A percentile compares a stretch with the other conserved stretches of the same genome.
Evolutionary conservation across 441 rosid genomes (phyloP).

Genomic region (Mallotus repandus): DNA sequence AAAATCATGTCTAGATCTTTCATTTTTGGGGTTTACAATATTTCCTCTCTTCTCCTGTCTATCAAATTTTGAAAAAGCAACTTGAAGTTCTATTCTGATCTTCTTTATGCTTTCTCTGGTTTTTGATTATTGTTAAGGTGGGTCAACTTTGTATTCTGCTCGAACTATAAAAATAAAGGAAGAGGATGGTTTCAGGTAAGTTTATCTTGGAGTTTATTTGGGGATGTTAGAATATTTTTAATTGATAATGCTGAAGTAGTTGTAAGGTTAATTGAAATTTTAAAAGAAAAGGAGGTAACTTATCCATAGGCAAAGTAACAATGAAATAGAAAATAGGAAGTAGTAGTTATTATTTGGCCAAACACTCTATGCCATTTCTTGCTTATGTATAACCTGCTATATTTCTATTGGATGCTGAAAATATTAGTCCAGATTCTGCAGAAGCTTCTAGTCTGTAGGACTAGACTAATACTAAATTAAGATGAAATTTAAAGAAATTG

Average conservation of each 20-base stretch:
- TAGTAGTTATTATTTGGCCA: not conserved
- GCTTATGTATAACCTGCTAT: no score
- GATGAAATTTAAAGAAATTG: not conserved
- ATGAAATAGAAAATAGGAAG: not conserved
- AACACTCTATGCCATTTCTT: no score
- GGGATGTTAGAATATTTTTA: not conserved
- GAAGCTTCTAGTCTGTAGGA: not conserved
- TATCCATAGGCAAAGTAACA: not conserved
- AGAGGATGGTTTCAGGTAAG: slow-evolving; percentile 79
- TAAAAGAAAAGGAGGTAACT: not conserved
- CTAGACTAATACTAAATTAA: no score
- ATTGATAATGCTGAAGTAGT: no score
- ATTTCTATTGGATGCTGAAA: no score
- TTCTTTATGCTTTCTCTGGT: slow-evolving; percentile 13
- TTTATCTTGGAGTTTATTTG: not conserved
- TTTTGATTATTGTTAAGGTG: slow-evolving; percentile 44
- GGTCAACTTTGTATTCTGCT: slow-evolving; percentile 68
- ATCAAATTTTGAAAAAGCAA: not conserved
- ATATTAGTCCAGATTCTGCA: not conserved
- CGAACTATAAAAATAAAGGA: slow-evolving; percentile 87
- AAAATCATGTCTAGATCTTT: not conserved
- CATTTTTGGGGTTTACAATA: not conserved
- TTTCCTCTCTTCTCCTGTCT: not conserved
- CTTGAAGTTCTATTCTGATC: slow-evolving; percentile 9
- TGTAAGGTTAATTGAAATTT: not conserved